Evolutionary conservation across 2,329 filamentous ascomycete genomes (phyloP), one percentile per base, ranked within the genome.

Genomic region (Aureobasidium leucospermi): DNA sequence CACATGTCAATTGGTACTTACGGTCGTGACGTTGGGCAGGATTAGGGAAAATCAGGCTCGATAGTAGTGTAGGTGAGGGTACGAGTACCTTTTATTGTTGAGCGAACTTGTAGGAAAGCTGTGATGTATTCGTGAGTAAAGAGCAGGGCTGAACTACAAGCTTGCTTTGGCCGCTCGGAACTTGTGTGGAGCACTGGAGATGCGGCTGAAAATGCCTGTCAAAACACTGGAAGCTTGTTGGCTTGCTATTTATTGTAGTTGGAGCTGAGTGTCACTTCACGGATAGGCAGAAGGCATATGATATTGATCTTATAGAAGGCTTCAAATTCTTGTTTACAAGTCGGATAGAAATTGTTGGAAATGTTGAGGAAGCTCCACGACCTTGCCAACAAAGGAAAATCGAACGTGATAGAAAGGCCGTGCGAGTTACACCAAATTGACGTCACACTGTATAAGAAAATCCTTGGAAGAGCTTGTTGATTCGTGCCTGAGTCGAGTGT

Each of bases 121-220:
- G 51, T 55, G 51, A 55, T 55, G 51, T 55, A 55, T 43, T 55
- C 34, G 38, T 55, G 51, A 55, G 51, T 34, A 55, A 55, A 43
- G 38, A 34, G 28, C 28, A 38, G 38, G 51, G 51, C 19, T 42
- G 23, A 43, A 42, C 51, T 55, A 19, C 51, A 55, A 55, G 51
- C 51, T 55, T 55, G 51, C 51, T 55, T 55, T 32, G 39, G 34
- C 32, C 38, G 51, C 51, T 55, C 11, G 39, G 51, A 36, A 28
- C 29, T 52, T 19, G 11, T 48, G 47, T 52, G 48, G 47, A 49
- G 47, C 47, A 49, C 47, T 55, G 51, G 51, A 55, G 51, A 55
- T 55, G 51, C 51, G 51, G 51, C 51, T 55, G 28, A 55, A 43
- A 55, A 43, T 55, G 39, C 38, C 38, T 52, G 48, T 52, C 36